Base-by-base conservation (phyloP, 73 alveolate genomes). In the Symbiodinium natans region DNA sequence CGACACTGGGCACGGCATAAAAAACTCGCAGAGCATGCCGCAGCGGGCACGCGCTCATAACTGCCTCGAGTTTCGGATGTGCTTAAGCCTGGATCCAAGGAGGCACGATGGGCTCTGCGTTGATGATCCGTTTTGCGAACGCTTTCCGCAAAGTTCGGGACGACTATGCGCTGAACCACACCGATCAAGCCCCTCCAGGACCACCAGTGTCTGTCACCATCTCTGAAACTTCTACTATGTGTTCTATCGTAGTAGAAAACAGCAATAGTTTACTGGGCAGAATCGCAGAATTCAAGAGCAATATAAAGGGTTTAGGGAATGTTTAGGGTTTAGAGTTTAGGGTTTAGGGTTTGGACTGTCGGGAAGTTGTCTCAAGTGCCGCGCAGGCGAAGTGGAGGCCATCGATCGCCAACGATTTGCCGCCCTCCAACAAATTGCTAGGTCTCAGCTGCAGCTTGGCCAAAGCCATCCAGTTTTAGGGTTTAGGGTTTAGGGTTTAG, bases 111-210 rank as follows among this genome's bases (percentile, higher is more conserved):
- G 31, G 84, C 84, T 74, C 84, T 5, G 42, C 84, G 31, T 21
- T 74, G 84, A 74, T 74, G 84, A 74, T 13, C 42, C 84, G 84
- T 5, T 74, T 74, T 34, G 84, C 43, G 27, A 74, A 74, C 84
- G 84, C 84, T 29, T 74, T 74, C 84, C 84, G 84, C 84, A 63
- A 63, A 63, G 77, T 25, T 21, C 77, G 77, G 77, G 77, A 63
- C 25, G 77, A 63, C 34, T 63, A 63, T 2, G 77, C 31, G 31
- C 36, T 63, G 77, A 63, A 63, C 25, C 77, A 63, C 34, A 63
- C 77, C 10, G 77, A 63, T 34, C 77, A 63, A 29, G 31, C 77
- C 10, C 77, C 31, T 34, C 7, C 77, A 63, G 77, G 77, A 23
- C 77, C 21, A 27, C n/a, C n/a, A n/a, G n/a, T n/a, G n/a, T n/a